Evolutionary conservation across 1,284 basidiomycete species (phyloP), one percentile per base, ranked within the genome.

Genomic region (Rhodotorula glutinis): DNA sequence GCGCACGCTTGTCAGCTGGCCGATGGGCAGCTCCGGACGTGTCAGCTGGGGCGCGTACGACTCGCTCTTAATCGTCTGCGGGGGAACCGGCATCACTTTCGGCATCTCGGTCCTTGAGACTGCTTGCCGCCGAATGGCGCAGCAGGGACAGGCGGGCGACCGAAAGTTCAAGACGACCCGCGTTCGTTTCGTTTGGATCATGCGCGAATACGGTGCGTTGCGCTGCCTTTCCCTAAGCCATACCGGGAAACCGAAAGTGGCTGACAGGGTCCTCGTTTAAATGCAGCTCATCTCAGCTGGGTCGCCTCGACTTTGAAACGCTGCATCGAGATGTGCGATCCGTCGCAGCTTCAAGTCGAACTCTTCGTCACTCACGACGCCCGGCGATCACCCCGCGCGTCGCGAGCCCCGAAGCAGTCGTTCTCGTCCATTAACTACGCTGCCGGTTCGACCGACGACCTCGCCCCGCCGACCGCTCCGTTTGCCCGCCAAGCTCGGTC

Each of bases 181-280:
- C 3, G 83, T 92, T 0, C 82, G 90, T 30, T 91, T 93, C 72
- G 84, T 92, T 4, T 93, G 91, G 91, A 83, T 92, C 57, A 82
- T 91, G 57, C 82, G 89, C 59, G 91, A 92, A 85, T 82, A 17
- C n/a, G 60, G 60, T 47, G 41, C 54, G 52, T 61, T 27, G 29
- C 27, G 27, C 23, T 55, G 1, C 16, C n/a, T n/a, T n/a, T n/a
- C n/a, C n/a, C n/a, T n/a, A n/a, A n/a, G n/a, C n/a, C n/a, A n/a
- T n/a, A n/a, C n/a, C n/a, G n/a, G n/a, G n/a, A n/a, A n/a, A n/a
- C n/a, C n/a, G n/a, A n/a, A n/a, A n/a, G n/a, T n/a, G n/a, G n/a
- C n/a, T n/a, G n/a, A n/a, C n/a, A n/a, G n/a, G n/a, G 14, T 2
- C 19, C 13, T 16, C 30, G 4, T 10, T 16, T 19, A 5, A 5